These are phyloP conservation scores for Firmiana major DNA, from an alignment of 345 rosid genomes.

Conservation along the genomic window DNA sequence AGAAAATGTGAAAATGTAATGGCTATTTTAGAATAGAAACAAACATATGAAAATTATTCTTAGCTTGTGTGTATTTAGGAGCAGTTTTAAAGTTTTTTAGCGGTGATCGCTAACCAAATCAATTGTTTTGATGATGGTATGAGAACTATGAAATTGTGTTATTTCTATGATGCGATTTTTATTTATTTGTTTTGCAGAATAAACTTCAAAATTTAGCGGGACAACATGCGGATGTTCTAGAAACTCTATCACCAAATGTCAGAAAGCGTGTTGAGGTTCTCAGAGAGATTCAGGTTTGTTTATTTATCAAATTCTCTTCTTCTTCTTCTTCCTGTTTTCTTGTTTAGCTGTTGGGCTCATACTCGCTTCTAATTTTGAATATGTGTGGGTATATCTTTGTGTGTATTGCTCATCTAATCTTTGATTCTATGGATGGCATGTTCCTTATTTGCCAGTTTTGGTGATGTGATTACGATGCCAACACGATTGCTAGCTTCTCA, in stretches of 20 bases:
- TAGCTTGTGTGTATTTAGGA: background rate
- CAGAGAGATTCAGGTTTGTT: slow-evolving; percentile 76
- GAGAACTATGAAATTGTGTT: background rate
- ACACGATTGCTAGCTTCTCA: background rate
- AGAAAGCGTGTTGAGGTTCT: slow-evolving; percentile 90
- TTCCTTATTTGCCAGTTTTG: background rate
- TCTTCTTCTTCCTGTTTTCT: background rate
- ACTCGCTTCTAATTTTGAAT: background rate
- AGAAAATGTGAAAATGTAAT: background rate
- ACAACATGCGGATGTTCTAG: slow-evolving; percentile 69
- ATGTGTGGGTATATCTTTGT: background rate
- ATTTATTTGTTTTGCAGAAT: slow-evolving; percentile 37
- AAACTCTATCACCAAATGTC: slow-evolving; percentile 53
- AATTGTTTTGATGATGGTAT: background rate
- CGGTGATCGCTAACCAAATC: background rate
- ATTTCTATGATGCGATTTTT: background rate
- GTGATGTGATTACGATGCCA: background rate
- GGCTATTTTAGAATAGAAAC: background rate
- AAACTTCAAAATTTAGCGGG: slow-evolving; percentile 85
- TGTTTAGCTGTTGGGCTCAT: too few species aligned
- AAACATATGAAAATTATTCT: background rate
- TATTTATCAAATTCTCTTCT: background rate
- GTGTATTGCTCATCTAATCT: background rate
- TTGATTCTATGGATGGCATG: background rate
- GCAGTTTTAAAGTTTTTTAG: background rate